phyloP scores from a whole-genome alignment of 1,139 yeast species.

The Nakaseomyces bracarensis region DNA sequence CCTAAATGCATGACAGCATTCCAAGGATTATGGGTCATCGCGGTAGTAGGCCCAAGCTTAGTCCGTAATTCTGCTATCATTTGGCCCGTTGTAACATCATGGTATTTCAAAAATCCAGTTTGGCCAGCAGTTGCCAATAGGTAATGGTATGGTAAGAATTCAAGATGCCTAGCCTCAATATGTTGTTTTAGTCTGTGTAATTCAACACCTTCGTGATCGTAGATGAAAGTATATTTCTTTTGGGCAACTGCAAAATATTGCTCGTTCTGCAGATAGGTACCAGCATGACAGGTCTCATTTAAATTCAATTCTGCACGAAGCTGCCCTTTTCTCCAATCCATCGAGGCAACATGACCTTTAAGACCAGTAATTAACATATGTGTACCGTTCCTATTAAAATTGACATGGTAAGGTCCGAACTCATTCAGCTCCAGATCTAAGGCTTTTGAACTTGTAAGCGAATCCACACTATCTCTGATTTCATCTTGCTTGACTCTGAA shows the following conservation, averaged over 20 bases:
- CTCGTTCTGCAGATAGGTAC: slow-evolving; percentile 82
- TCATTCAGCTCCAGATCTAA: slow-evolving; percentile 66
- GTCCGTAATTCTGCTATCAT: slow-evolving; percentile 78
- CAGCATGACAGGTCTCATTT: slow-evolving; percentile 84
- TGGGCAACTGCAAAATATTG: slow-evolving; percentile 97
- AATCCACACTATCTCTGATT: slow-evolving; percentile 70
- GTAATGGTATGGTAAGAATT: slow-evolving; percentile 88
- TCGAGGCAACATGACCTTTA: slow-evolving; percentile 91
- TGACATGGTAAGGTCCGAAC: slow-evolving; percentile 72
- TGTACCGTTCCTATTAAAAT: slow-evolving; percentile 83
- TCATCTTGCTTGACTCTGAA: slow-evolving; percentile 78
- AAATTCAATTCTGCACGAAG: slow-evolving; percentile 75
- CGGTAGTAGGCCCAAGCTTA: slow-evolving; percentile 80
- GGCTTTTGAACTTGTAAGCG: slow-evolving; percentile 62
- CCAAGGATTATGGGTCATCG: slow-evolving; percentile 89
- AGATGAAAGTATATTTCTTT: slow-evolving; percentile 85
- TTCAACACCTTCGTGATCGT: slow-evolving; percentile 86
- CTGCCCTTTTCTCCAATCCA: slow-evolving; percentile 90
- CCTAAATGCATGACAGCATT: slow-evolving; percentile 94
- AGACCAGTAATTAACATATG: slow-evolving; percentile 75
- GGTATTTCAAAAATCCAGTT: slow-evolving; percentile 81
- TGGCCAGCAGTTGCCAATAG: slow-evolving; percentile 81
- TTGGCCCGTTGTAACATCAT: slow-evolving; percentile 90
- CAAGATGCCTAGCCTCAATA: slow-evolving; percentile 72
- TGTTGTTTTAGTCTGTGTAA: slow-evolving; percentile 87